Percentiles rank a stretch among this genome's conserved stretches.
These are phyloP conservation scores for Neurospora pannonica DNA, from an alignment of 495 filamentous ascomycete species.

Conservation along the genomic window DNA sequence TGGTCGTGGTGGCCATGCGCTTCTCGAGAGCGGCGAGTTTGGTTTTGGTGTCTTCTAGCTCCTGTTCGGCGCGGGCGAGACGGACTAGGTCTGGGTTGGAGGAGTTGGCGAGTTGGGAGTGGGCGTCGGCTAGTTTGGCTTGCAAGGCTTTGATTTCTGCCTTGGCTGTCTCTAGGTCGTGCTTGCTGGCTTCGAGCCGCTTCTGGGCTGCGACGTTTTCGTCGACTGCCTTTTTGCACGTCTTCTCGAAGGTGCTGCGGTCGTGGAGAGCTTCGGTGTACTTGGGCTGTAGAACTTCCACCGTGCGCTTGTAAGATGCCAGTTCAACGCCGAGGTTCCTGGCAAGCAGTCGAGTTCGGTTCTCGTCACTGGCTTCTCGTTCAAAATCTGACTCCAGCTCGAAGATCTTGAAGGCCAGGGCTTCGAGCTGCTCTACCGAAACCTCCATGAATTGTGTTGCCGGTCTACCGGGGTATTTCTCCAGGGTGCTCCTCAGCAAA, in stretches of 20 bases:
- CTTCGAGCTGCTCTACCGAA: conserved; percentile 27
- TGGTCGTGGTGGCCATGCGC: conserved; percentile 26
- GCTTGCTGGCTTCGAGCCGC: conserved; percentile 29
- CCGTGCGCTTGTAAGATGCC: conserved; percentile 16
- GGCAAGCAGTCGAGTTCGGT: conserved; percentile 17
- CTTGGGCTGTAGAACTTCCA: conserved; percentile 17
- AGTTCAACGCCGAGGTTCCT: conserved; percentile 23
- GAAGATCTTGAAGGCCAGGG: conserved; percentile 23
- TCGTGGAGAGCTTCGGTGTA: conserved; percentile 31
- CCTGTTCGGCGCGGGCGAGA: conserved; percentile 34
- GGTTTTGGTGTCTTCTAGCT: conserved; percentile 16
- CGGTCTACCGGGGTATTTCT: neutral
- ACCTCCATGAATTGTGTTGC: conserved; percentile 14
- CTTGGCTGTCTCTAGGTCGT: conserved; percentile 39
- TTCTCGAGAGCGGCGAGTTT: conserved; percentile 33
- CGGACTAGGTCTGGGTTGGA: conserved; percentile 40
- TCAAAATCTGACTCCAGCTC: conserved; percentile 19
- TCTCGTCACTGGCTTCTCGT: conserved; percentile 14
- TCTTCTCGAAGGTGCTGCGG: conserved; percentile 26
- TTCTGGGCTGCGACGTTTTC: conserved; percentile 3
- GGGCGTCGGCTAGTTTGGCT: conserved; percentile 39
- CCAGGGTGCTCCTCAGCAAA: conserved; percentile 15
- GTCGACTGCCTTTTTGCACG: conserved; percentile 19
- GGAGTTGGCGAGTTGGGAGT: conserved; percentile 37
- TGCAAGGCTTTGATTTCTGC: conserved; percentile 39